Conservation (phyloP, 805 yeast genomes). For the Schwanniomyces sp. region DNA sequence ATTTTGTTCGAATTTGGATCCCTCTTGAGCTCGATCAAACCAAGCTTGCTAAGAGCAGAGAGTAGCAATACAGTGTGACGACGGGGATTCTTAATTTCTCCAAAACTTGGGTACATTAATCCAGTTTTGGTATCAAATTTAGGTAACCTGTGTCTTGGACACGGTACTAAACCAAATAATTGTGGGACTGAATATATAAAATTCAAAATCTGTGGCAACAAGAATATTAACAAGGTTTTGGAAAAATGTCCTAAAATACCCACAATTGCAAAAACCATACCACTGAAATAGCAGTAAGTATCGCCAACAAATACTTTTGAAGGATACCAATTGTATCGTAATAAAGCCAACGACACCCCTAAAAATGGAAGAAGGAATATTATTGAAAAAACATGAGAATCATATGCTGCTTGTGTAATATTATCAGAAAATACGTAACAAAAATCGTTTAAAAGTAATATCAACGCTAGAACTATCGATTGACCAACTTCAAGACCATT, state of each 20-base stretch:
- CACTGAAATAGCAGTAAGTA: slow-evolving; percentile 96
- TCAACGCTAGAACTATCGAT: slow-evolving; percentile 70
- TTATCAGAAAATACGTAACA: slow-evolving; percentile 54
- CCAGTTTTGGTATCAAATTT: slow-evolving; percentile 67
- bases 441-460: slow-evolving; percentile 74
- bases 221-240: slow-evolving; percentile 82
- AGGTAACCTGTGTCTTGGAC: slow-evolving; percentile 96
- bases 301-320: slow-evolving; percentile 96
- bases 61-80: slow-evolving; percentile 30
- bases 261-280: slow-evolving; percentile 97
- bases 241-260: slow-evolving; percentile 97
- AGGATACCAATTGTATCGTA: slow-evolving; percentile 85
- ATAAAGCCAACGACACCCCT: slow-evolving; percentile 77
- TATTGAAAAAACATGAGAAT: slow-evolving; percentile 79
- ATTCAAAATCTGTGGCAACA: slow-evolving; percentile 89
- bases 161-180: slow-evolving; percentile 78
- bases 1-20: slow-evolving; percentile 19
- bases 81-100: slow-evolving; percentile 27
- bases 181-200: slow-evolving; percentile 93
- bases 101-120: slow-evolving; percentile 63
- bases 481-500: slow-evolving; percentile 98
- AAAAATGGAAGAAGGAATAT: slow-evolving; percentile 81
- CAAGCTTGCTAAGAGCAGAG: slow-evolving; percentile 44
- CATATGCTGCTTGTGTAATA: slow-evolving; percentile 56
- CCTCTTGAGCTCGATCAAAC: slow-evolving; percentile 43